Percentiles rank a stretch among this genome's conserved stretches.
These are phyloP conservation scores for Xeromyces bisporus DNA, from an alignment of 495 filamentous ascomycete genomes.

Conservation along the genomic window DNA sequence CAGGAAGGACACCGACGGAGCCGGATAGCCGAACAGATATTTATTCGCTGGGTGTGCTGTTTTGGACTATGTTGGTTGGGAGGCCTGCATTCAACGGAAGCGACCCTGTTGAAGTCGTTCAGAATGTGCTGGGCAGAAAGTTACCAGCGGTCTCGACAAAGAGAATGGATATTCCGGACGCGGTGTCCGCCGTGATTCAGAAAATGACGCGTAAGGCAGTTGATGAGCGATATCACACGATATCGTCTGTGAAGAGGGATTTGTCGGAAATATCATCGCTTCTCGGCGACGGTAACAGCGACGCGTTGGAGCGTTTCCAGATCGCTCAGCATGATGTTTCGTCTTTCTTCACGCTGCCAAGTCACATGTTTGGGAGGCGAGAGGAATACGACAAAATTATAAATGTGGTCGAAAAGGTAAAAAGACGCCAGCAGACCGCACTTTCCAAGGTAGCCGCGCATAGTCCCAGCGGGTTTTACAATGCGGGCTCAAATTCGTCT, in stretches of 20 bases:
- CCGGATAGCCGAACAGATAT: constrained; percentile 83
- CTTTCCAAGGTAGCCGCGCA: constrained; percentile 23
- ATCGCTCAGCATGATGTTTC: constrained; percentile 65
- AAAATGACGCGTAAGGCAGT: constrained; percentile 81
- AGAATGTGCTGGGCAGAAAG: constrained; percentile 62
- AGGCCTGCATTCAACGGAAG: constrained; percentile 59
- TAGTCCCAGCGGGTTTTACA: constrained; percentile 23
- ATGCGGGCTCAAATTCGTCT: constrained; percentile 38
- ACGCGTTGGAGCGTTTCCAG: constrained; percentile 48
- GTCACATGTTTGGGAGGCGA: constrained; percentile 59
- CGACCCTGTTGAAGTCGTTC: constrained; percentile 71
- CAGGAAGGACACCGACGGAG: constrained; percentile 73
- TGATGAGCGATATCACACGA: constrained; percentile 68
- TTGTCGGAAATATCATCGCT: constrained; percentile 49
- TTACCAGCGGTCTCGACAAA: constrained; percentile 57
- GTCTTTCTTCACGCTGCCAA: constrained; percentile 70
- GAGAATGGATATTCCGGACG: constrained; percentile 65
- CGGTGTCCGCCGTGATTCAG: constrained; percentile 61
- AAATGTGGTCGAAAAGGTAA: constrained; percentile 53
- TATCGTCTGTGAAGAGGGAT: constrained; percentile 65
- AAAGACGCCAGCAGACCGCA: constrained; percentile 40
- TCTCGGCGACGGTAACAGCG: constrained; percentile 55
- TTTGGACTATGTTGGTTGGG: constrained; percentile 71
- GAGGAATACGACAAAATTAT: constrained; percentile 52
- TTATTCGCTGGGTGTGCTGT: constrained; percentile 70